Evolutionary conservation across 2,329 filamentous ascomycete species (phyloP).

Genomic region (Nemania bipapillata): DNA sequence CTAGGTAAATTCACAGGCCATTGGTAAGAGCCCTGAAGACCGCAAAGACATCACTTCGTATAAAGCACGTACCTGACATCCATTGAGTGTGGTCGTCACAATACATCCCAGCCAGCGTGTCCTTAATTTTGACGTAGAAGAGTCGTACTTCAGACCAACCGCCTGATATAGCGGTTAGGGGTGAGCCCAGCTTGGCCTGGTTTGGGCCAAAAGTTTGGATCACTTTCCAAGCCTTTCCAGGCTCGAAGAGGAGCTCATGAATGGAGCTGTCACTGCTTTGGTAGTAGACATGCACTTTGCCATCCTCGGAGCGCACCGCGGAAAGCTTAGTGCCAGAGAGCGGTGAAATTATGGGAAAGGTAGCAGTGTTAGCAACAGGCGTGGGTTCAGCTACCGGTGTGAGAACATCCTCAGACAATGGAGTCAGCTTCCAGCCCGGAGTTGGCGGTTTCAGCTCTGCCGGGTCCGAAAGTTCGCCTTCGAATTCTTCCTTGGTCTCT

Average conservation of each 20-base stretch:
- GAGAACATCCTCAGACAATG: not conserved
- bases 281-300: not conserved
- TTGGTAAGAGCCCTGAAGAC: not conserved
- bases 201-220: not conserved
- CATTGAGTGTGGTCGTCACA: not conserved
- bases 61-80: not conserved
- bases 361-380: not conserved
- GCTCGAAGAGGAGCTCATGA: not conserved
- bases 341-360: not conserved
- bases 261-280: not conserved
- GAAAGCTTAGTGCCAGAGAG: not conserved
- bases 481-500: not conserved
- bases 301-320: not conserved
- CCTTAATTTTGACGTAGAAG: not conserved
- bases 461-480: not conserved
- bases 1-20: not conserved
- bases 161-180: not conserved
- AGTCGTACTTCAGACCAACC: slow-evolving; percentile 2
- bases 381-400: not conserved
- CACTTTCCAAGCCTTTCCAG: not conserved
- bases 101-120: not conserved
- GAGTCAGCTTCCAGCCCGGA: slow-evolving; percentile 4
- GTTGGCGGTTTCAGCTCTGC: not conserved
- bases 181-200: not conserved
- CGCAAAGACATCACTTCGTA: not conserved